Evolutionary conservation across 257 asterid genomes (phyloP).

Genomic region (Thymus mandschuricus): DNA sequence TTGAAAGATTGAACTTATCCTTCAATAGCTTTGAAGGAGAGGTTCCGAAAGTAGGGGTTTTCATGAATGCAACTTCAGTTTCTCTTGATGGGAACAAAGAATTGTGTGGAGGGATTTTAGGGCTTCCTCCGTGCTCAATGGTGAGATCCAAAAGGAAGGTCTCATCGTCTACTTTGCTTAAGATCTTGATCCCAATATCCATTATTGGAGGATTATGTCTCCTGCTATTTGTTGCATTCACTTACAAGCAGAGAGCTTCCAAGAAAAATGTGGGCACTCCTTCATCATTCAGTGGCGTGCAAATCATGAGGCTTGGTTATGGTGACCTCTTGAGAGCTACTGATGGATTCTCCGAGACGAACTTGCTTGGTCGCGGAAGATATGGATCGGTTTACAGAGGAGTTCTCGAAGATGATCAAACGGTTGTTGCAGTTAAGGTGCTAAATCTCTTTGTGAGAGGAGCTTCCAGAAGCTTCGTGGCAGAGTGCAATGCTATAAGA

Average conservation of each 20-base stretch:
- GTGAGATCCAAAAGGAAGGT: neutral
- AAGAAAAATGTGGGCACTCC: neutral
- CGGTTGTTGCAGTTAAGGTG: slow-evolving; percentile 4
- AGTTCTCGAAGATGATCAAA: neutral
- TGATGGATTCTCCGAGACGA: neutral
- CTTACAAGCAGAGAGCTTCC: neutral
- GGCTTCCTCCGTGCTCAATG: slow-evolving; percentile 1
- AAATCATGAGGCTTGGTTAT: neutral
- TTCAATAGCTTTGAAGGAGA: slow-evolving; percentile 7
- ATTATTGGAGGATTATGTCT: neutral
- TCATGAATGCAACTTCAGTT: neutral
- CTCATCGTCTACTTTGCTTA: neutral
- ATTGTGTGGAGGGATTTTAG: slow-evolving; percentile 18
- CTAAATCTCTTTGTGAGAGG: slow-evolving; percentile 8
- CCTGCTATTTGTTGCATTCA: neutral
- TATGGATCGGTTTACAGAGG: slow-evolving; percentile 11
- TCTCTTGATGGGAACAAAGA: neutral
- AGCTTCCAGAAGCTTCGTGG: slow-evolving; percentile 1
- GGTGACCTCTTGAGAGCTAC: slow-evolving; percentile 14
- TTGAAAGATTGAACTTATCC: slow-evolving; percentile 12
- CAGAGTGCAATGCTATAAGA: slow-evolving; percentile 18
- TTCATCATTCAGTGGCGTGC: neutral
- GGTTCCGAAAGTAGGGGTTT: slow-evolving; percentile 16
- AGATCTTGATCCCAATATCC: slow-evolving; percentile 14
- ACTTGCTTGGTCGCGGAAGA: slow-evolving; percentile 3